These are phyloP conservation scores for Aspergillus oerlinghausenensis DNA, from an alignment of 2,329 filamentous ascomycete species.

Conservation along the genomic window DNA sequence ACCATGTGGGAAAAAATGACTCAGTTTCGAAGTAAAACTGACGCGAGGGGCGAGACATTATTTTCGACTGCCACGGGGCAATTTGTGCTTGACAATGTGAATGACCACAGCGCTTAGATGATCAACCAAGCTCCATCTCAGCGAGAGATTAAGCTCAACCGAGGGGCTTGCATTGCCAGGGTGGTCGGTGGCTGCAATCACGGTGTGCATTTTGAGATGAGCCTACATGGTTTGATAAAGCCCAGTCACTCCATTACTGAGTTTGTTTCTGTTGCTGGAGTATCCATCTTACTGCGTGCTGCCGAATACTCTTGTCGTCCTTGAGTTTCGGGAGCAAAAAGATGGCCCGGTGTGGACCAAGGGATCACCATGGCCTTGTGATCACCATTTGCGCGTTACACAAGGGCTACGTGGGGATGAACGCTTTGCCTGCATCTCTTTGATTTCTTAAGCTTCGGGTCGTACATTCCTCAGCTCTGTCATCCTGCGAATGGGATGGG, in stretches of 20 bases:
- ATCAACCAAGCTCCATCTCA: neutral
- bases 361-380: neutral
- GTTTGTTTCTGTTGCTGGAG: neutral
- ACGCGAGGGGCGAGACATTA: conserved; percentile 5
- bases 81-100: neutral
- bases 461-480: neutral
- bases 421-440: neutral
- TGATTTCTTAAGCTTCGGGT: neutral
- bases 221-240: neutral
- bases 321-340: neutral
- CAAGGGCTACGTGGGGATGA: neutral
- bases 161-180: neutral
- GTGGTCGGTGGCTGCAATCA: neutral
- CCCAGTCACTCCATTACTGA: neutral
- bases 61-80: neutral
- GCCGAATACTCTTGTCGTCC: neutral
- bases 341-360: neutral
- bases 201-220: neutral
- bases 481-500: neutral
- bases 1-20: neutral
- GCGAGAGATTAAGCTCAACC: neutral
- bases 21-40: neutral
- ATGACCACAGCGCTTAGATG: too few relatives aligned
- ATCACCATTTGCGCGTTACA: neutral
- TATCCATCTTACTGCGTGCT: neutral